Evolutionary conservation across 345 rosid genomes (phyloP).

Genomic region (Rhodamnia argentea): DNA sequence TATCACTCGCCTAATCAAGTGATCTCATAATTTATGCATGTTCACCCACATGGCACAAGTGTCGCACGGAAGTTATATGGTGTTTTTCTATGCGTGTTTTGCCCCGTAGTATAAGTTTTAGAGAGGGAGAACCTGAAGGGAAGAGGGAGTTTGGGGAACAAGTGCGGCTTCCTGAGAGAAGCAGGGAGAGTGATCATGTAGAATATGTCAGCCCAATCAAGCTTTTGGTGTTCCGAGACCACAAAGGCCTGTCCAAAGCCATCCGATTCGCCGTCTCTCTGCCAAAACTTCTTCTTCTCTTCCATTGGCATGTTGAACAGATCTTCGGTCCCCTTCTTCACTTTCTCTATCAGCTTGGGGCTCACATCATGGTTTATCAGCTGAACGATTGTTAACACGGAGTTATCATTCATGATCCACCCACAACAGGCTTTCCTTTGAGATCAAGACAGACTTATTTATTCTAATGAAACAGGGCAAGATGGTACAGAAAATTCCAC

Average conservation of each 20-base stretch:
- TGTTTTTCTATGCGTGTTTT: background rate
- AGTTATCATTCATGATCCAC: background rate
- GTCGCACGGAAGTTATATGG: background rate
- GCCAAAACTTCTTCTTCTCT: conserved; percentile 5
- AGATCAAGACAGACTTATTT: background rate
- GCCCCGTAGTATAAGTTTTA: background rate
- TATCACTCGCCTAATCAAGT: background rate
- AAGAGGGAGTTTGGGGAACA: conserved; percentile 3
- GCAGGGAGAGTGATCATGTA: background rate
- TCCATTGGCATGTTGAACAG: conserved; percentile 4
- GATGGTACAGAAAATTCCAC: background rate
- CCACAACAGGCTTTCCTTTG: background rate
- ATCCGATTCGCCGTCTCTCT: background rate
- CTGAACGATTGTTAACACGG: background rate
- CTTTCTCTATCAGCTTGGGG: background rate
- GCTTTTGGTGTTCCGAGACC: conserved; percentile 7
- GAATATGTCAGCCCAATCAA: conserved; percentile 4
- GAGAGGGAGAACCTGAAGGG: background rate
- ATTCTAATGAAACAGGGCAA: background rate
- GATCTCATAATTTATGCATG: background rate
- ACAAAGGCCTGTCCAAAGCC: conserved; percentile 8
- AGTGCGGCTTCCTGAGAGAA: background rate
- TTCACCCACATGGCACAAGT: background rate
- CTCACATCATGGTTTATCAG: conserved; percentile 1
- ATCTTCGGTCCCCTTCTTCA: background rate